Percentiles rank a stretch among this genome's conserved stretches.
Evolutionary conservation across 2,329 filamentous ascomycete genomes (phyloP).

Genomic region (Penicillium sp.): DNA sequence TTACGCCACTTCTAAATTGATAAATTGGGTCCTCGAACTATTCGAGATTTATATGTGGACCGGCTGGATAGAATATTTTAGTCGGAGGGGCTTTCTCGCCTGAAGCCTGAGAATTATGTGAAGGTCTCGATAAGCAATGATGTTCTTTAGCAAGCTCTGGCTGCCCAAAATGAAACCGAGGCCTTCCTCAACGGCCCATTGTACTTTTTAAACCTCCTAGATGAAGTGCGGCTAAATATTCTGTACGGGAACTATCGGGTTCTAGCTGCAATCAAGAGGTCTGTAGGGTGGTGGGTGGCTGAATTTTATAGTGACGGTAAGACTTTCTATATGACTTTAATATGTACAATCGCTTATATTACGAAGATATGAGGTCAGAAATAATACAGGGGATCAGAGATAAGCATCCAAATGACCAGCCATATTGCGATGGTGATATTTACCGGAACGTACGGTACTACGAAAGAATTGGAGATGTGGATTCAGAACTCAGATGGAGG

Average conservation of each 20-base stretch:
- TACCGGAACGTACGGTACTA: constrained; percentile 6
- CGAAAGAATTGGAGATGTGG: constrained; percentile 2
- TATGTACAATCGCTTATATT: not conserved
- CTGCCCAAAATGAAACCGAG: not conserved
- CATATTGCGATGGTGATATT: constrained; percentile 9
- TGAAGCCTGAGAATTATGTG: constrained; percentile 1
- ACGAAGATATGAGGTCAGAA: not conserved
- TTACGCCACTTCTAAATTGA: not conserved
- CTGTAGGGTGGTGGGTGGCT: constrained; percentile 4
- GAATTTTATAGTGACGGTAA: constrained; percentile 7
- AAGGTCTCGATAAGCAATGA: not conserved
- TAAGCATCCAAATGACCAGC: constrained; percentile 4
- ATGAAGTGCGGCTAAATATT: not conserved
- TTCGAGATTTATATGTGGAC: not conserved
- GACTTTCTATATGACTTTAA: not conserved
- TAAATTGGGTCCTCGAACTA: not conserved
- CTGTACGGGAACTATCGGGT: constrained; percentile 1
- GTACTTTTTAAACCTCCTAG: too few relatives aligned
- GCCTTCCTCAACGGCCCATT: too few relatives aligned
- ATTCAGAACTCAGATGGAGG: constrained; percentile 5
- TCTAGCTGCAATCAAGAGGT: constrained; percentile 1
- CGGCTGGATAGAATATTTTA: not conserved
- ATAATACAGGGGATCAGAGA: not conserved
- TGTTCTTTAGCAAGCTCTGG: not conserved
- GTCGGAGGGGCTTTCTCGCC: not conserved